These are phyloP conservation scores for Cetraspora pellucida DNA, from an alignment of 192 early-diverging fungal genomes.

Conservation along the genomic window DNA sequence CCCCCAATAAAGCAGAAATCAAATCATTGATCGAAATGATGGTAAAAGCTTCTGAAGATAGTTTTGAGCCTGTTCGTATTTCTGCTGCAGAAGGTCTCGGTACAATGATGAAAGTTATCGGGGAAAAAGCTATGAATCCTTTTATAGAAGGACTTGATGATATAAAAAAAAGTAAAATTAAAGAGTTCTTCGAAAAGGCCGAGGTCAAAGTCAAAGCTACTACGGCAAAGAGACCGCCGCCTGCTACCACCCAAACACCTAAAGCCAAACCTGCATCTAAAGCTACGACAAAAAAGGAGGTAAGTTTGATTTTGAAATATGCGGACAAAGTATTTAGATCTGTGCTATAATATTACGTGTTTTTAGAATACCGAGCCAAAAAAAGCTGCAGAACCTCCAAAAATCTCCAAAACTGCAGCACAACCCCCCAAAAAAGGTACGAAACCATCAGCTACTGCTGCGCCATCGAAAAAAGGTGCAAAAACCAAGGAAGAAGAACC, in stretches of 20 bases:
- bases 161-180: conserved; percentile 84
- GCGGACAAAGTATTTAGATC: no score
- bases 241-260: conserved; percentile 25
- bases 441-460: conserved; percentile 35
- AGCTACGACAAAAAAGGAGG: background rate
- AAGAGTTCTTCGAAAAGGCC: conserved; percentile 87
- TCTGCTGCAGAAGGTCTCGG: conserved; percentile 84
- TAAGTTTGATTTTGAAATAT: no score
- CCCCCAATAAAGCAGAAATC: conserved; percentile 77
- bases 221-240: conserved; percentile 47
- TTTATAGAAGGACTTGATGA: conserved; percentile 87
- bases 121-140: conserved; percentile 71
- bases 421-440: conserved; percentile 34
- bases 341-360: no score
- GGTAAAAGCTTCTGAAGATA: conserved; percentile 81
- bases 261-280: background rate
- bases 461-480: conserved; percentile 44
- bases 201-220: conserved; percentile 71
- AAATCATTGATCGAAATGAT: conserved; percentile 79
- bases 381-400: conserved; percentile 35
- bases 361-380: conserved; percentile 19
- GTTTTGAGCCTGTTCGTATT: conserved; percentile 81
- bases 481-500: conserved; percentile 57
- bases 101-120: conserved; percentile 85
- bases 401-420: conserved; percentile 25